Percentiles rank a stretch among this genome's conserved stretches.
phyloP scores from a whole-genome alignment of 257 asterid species.

The Solanum piurae region DNA sequence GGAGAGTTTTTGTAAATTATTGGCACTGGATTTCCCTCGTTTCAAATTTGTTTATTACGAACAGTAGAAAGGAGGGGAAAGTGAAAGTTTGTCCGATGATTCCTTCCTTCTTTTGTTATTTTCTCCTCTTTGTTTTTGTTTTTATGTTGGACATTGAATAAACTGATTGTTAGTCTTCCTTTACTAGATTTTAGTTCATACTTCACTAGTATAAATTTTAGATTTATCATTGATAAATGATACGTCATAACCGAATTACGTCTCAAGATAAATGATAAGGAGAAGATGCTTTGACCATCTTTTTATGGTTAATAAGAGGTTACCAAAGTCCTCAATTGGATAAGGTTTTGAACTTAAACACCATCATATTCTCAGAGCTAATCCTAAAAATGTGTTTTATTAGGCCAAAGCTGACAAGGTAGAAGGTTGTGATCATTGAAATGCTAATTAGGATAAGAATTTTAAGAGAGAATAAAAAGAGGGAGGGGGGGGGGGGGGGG shows the following conservation, averaged over 20 bases:
- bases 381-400: background rate
- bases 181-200: background rate
- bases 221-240: background rate
- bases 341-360: background rate
- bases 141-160: constrained; percentile 20
- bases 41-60: constrained; percentile 6
- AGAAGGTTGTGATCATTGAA: background rate
- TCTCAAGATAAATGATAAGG: background rate
- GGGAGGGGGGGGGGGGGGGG: background rate
- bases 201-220: background rate
- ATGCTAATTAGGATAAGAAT: background rate
- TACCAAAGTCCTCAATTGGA: background rate
- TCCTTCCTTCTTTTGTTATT: background rate
- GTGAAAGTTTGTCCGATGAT: constrained; percentile 60
- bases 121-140: background rate
- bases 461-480: background rate
- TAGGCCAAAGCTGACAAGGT: background rate
- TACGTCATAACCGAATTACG: background rate
- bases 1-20: constrained; percentile 40
- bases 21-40: constrained; percentile 69
- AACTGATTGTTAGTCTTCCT: constrained; percentile 14
- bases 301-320: background rate
- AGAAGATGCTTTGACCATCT: background rate
- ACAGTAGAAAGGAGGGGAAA: constrained; percentile 35
- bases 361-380: background rate